Conservation (phyloP, 371 early-diverging fungal genomes). For the Rhizopus sp. region DNA sequence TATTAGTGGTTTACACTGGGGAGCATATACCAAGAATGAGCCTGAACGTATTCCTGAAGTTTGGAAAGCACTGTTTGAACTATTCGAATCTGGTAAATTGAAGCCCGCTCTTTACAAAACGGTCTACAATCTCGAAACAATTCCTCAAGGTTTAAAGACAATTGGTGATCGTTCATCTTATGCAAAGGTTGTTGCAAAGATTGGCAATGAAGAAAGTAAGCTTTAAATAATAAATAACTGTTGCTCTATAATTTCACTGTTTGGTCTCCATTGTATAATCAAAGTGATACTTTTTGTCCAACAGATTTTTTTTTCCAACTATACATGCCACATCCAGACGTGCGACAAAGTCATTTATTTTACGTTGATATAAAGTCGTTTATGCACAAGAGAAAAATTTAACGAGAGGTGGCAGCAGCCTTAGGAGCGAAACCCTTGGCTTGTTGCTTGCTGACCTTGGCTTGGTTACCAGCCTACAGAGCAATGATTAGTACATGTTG, state of each 20-base stretch:
- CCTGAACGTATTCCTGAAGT: slow-evolving; percentile 64
- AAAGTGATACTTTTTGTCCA: too few relatives aligned
- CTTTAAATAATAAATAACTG: slow-evolving; percentile 26
- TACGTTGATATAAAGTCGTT: not conserved
- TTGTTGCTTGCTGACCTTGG: slow-evolving; percentile 88
- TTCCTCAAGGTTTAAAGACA: slow-evolving; percentile 71
- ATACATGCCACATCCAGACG: not conserved
- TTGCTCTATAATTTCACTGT: too few relatives aligned
- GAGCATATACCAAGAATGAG: slow-evolving; percentile 72
- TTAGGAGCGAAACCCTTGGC: slow-evolving; percentile 85
- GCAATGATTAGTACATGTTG: not conserved
- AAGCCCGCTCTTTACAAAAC: slow-evolving; percentile 74
- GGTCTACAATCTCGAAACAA: slow-evolving; percentile 67
- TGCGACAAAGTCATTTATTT: not conserved
- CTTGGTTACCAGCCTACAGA: slow-evolving; percentile 25
- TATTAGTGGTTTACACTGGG: slow-evolving; percentile 67
- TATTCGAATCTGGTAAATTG: slow-evolving; percentile 64
- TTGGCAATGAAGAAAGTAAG: slow-evolving; percentile 44
- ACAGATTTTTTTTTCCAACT: not conserved
- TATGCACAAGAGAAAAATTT: slow-evolving; percentile 36
- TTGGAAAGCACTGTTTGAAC: slow-evolving; percentile 72
- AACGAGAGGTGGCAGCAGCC: slow-evolving; percentile 88
- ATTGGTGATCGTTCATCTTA: slow-evolving; percentile 73
- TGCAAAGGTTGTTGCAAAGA: slow-evolving; percentile 77
- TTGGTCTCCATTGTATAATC: too few relatives aligned